phyloP scores from a whole-genome alignment of 305 asterid genomes.

The Fraxinus baroniana region DNA sequence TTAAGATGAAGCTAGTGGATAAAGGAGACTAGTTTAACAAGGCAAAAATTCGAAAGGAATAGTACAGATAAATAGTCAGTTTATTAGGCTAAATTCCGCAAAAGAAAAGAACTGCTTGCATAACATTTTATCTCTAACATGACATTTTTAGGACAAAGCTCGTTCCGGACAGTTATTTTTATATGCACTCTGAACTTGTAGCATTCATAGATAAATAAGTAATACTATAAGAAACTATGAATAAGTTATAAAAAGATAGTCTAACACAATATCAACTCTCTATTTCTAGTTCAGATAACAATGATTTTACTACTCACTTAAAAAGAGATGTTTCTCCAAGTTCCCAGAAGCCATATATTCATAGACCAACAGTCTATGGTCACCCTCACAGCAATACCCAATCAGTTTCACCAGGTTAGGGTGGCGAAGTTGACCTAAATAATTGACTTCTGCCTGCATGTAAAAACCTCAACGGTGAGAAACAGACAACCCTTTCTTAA shows the following conservation, averaged over 20 bases:
- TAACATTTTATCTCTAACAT: conserved; percentile 1
- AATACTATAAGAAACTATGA: conserved; percentile 6
- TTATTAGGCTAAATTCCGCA: background rate
- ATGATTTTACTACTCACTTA: conserved; percentile 51
- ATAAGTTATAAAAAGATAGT: conserved; percentile 7
- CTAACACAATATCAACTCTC: conserved; percentile 3
- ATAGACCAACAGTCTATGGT: conserved; percentile 85
- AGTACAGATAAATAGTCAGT: background rate
- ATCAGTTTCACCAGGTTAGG: conserved; percentile 83
- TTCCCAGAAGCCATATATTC: conserved; percentile 98
- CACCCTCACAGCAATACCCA: conserved; percentile 93
- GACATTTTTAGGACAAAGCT: background rate
- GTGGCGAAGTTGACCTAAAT: conserved; percentile 82
- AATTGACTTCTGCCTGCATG: conserved; percentile 92
- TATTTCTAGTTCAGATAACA: conserved; percentile 1
- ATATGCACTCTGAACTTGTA: background rate
- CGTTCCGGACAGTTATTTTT: background rate
- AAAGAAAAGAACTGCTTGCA: background rate
- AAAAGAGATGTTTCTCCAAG: conserved; percentile 85
- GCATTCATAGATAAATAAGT: background rate
- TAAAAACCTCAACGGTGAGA: conserved; percentile 22
- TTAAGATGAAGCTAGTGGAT: background rate
- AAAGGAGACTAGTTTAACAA: background rate
- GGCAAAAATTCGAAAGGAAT: conserved; percentile 1
- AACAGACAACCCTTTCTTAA: conserved; percentile 14